A percentile compares a stretch with the other conserved stretches of the same genome.
phyloP scores from a whole-genome alignment of 2,329 filamentous ascomycete species.

The Hirsutella thompsonii region DNA sequence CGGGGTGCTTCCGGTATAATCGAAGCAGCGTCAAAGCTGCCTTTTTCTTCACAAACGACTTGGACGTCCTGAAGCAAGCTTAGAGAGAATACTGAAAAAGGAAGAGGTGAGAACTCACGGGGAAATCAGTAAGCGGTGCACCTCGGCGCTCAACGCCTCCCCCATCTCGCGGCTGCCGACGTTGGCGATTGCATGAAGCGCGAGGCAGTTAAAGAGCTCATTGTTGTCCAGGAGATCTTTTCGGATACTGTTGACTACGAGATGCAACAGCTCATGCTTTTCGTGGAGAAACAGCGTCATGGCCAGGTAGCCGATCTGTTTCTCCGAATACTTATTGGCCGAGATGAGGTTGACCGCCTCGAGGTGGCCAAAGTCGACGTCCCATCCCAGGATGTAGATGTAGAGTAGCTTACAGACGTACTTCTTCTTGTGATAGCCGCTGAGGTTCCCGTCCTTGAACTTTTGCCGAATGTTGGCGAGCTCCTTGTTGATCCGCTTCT shows the following conservation, averaged over 20 bases:
- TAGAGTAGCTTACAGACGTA: slow-evolving; percentile 99
- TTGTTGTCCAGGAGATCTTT: slow-evolving; percentile 93
- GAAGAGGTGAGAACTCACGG: slow-evolving; percentile 47
- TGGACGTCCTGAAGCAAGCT: slow-evolving; percentile 44
- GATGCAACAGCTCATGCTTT: slow-evolving; percentile 85
- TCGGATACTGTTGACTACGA: slow-evolving; percentile 96
- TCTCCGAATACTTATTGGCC: slow-evolving; percentile 94
- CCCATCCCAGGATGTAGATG: slow-evolving; percentile 98
- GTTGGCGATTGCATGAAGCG: slow-evolving; percentile 94
- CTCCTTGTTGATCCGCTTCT: slow-evolving; percentile 99
- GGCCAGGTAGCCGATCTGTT: slow-evolving; percentile 96
- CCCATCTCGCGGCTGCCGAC: slow-evolving; percentile 96
- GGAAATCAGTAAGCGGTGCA: slow-evolving; percentile 86
- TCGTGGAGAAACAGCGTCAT: slow-evolving; percentile 97
- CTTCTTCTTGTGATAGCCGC: slow-evolving; percentile 99
- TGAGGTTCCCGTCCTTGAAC: slow-evolving; percentile 90
- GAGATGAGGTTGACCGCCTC: slow-evolving; percentile 98
- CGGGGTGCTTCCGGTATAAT: slow-evolving; percentile 86
- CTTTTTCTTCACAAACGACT: slow-evolving; percentile 99
- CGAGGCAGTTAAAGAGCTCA: slow-evolving; percentile 93
- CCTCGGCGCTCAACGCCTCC: slow-evolving; percentile 81
- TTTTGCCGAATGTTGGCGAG: slow-evolving; percentile 96
- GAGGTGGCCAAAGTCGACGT: slow-evolving; percentile 96
- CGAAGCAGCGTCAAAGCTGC: slow-evolving; percentile 86
- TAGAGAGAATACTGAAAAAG: slow-evolving; percentile 1